phyloP scores from a whole-genome alignment of 129 eudicot genomes.

The Cynara cardunculus region DNA sequence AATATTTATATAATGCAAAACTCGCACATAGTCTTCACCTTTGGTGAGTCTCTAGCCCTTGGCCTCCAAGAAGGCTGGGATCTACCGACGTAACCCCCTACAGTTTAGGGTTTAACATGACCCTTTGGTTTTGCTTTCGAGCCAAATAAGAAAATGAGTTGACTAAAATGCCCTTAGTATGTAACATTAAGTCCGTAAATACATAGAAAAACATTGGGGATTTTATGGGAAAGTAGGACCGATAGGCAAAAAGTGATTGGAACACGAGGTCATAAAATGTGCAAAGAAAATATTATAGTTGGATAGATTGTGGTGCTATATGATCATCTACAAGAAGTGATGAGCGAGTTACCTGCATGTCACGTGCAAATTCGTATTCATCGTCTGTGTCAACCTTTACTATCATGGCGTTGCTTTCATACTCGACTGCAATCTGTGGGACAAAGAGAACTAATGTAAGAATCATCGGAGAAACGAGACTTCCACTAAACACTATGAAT shows the following conservation, averaged over 20 bases:
- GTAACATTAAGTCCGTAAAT: not conserved
- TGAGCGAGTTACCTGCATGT: conserved; percentile 74
- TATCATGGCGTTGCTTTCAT: conserved; percentile 71
- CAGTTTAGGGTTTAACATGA: not conserved
- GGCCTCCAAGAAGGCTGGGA: not conserved
- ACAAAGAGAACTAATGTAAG: not conserved
- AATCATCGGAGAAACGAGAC: not conserved
- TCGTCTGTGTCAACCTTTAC: conserved; percentile 98
- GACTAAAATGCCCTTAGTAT: not conserved
- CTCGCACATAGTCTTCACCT: not conserved
- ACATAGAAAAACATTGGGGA: not conserved
- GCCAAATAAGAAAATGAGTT: not conserved
- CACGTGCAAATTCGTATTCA: conserved; percentile 91
- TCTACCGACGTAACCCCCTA: not conserved
- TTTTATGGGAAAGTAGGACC: not conserved
- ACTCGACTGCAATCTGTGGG: conserved; percentile 90
- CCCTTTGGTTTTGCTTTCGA: not conserved
- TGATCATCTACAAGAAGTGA: not conserved
- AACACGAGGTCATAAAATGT: not conserved
- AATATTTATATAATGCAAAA: too few species aligned
- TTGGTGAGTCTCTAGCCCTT: not conserved
- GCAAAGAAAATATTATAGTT: not conserved
- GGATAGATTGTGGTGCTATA: not conserved
- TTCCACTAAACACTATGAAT: not conserved
- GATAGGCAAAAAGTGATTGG: not conserved